Base-by-base conservation (phyloP, 768 basidiomycete genomes). In the Xerocomus brunneocitrinus region DNA sequence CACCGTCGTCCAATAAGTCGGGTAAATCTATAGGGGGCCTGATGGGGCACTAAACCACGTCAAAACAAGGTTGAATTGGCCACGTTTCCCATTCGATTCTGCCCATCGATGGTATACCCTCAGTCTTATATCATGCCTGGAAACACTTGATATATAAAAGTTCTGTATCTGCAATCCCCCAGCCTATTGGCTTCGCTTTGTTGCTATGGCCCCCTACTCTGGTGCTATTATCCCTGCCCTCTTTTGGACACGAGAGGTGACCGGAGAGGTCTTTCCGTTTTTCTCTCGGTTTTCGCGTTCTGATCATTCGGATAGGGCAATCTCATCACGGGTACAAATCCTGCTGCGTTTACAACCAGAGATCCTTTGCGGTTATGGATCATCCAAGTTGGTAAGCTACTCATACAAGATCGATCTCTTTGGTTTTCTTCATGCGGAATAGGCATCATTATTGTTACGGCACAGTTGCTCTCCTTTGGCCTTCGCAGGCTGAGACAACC, bases 341-440 rank as follows among this genome's bases (percentile, higher is more conserved):
- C 91, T 0, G 75, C 83, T 1, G 67, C 70, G 3, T 82, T 84
- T 70, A 85, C 86, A 54, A n/a, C n/a, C n/a, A 58, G 66, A 2
- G 89, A 93, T 66, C 91, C n/a, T n/a, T n/a, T n/a, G n/a, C 92
- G 84, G 14, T 64, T 89, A 65, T 90, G 85, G 85, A 84, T 87
- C 51, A 77, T 89, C 47, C 87, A 90, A 80, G 77, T 87, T 41
- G 84, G 89, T 88, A 56, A 55, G 81, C 66, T 9, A 27, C 49
- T 7, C 45, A 5, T 22, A 31, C 44, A 3, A 19, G 43, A 19
- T 14, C 9, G 25, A 43, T 16, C 36, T 6, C 7, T n/a, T 2
- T 35, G 24, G 28, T 39, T 32, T 14, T 22, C 39, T 55, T 49
- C 55, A 13, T 13, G 3, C 4, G 12, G 12, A 6, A 5, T 59